Evolutionary conservation across 2,329 filamentous ascomycete genomes (phyloP).

Genomic region (Rasamsonia emersonii): DNA sequence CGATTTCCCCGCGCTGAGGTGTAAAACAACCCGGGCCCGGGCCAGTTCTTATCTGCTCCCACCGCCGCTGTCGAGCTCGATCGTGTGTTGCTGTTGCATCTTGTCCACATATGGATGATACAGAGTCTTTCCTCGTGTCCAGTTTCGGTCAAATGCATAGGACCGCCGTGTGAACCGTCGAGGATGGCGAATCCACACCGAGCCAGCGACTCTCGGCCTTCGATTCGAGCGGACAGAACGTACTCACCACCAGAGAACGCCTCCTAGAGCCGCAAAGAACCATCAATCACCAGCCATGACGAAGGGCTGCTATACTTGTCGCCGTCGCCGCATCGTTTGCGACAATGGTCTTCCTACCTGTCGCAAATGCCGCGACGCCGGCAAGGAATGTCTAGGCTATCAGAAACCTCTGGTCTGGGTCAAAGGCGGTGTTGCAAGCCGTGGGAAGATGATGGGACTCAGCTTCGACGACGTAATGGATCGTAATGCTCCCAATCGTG

Average conservation of each 20-base stretch:
- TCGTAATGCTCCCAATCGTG: constrained; percentile 4
- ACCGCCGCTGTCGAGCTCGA: too few relatives aligned
- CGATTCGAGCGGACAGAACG: not conserved
- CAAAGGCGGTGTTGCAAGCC: constrained; percentile 35
- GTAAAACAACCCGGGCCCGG: too few relatives aligned
- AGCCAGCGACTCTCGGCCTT: not conserved
- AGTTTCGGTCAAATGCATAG: too few relatives aligned
- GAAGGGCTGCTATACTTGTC: constrained; percentile 37
- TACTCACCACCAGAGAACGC: too few relatives aligned
- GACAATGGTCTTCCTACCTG: constrained; percentile 35
- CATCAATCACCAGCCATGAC: constrained; percentile 24
- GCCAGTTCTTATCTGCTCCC: too few relatives aligned
- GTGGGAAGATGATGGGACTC: constrained; percentile 45
- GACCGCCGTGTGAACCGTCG: too few relatives aligned
- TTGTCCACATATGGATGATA: too few relatives aligned
- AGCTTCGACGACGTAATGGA: constrained; percentile 35
- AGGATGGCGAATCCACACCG: too few relatives aligned
- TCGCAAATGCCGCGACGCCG: constrained; percentile 34
- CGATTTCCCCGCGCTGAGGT: too few relatives aligned
- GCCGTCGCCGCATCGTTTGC: constrained; percentile 36
- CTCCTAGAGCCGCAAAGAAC: too few relatives aligned
- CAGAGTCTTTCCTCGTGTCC: too few relatives aligned
- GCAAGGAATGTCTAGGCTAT: constrained; percentile 37
- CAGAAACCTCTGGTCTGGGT: constrained; percentile 36
- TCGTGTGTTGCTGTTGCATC: too few relatives aligned